These are phyloP conservation scores for Triadica sebifera DNA, from an alignment of 345 rosid species.

Conservation along the genomic window DNA sequence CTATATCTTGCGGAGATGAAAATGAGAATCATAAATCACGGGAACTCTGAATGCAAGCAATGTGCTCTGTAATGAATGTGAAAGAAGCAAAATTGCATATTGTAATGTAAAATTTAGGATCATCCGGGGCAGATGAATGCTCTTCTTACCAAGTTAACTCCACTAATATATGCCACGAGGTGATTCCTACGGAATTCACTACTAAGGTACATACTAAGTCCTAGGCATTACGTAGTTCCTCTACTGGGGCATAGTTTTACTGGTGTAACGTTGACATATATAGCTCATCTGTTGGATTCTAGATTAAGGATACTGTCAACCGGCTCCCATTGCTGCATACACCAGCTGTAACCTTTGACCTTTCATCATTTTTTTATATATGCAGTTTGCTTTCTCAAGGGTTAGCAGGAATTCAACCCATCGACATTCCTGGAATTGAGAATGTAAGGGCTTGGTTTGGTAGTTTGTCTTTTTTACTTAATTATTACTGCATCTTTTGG, in stretches of 20 bases:
- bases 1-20: not conserved
- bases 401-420: constrained; percentile 61
- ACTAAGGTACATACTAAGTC: too few relatives aligned
- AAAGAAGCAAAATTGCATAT: not conserved
- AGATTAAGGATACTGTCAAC: too few relatives aligned
- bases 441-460: constrained; percentile 33
- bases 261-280: not conserved
- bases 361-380: not conserved
- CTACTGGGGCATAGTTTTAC: too few relatives aligned
- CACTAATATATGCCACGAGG: too few relatives aligned
- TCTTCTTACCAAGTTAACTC: too few relatives aligned
- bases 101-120: too few relatives aligned
- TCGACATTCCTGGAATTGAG: constrained; percentile 48
- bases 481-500: not conserved
- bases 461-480: not conserved
- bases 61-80: not conserved
- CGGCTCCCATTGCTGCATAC: not conserved
- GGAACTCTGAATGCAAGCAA: not conserved
- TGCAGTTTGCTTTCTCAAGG: constrained; percentile 48
- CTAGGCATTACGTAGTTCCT: too few relatives aligned
- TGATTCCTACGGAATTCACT: too few relatives aligned
- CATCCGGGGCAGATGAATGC: too few relatives aligned
- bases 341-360: too few relatives aligned
- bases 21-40: not conserved
- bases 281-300: not conserved